Conservation (phyloP, 2,329 filamentous ascomycete species). For the Aspergillus ochraceus region DNA sequence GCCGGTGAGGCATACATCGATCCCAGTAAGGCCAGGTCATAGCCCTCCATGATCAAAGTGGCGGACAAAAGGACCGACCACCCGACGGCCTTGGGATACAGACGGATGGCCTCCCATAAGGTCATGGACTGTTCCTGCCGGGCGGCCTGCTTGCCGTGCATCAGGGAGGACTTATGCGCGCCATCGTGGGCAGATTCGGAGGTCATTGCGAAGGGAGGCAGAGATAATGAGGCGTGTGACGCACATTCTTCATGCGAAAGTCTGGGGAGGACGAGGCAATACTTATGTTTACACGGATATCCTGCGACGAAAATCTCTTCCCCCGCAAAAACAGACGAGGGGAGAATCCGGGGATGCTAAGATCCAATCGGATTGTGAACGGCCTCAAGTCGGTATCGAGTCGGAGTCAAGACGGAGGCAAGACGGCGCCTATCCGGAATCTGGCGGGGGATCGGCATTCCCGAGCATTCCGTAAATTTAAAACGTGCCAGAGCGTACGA, state of each 20-base stretch:
- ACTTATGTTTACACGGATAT: neutral
- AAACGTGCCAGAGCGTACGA: neutral
- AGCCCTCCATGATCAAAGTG: conserved; percentile 44
- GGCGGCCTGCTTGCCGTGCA: conserved; percentile 29
- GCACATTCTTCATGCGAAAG: neutral
- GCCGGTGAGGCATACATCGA: conserved; percentile 33
- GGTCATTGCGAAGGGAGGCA: neutral
- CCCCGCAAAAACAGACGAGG: neutral
- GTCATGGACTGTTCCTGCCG: conserved; percentile 38
- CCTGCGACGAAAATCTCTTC: neutral
- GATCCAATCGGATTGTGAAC: neutral
- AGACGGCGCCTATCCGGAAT: conserved; percentile 16
- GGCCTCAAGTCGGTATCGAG: neutral
- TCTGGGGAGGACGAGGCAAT: neutral
- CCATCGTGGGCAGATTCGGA: neutral
- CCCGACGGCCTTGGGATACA: conserved; percentile 36
- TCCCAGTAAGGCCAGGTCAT: conserved; percentile 38
- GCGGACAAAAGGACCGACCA: conserved; percentile 40
- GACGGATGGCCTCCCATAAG: conserved; percentile 28
- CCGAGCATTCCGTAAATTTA: neutral
- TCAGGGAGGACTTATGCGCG: conserved; percentile 8
- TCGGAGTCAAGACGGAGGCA: conserved; percentile 7
- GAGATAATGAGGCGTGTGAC: neutral
- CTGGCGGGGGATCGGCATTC: neutral
- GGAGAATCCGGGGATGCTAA: neutral